Percentiles rank a stretch among this genome's conserved stretches.
These are phyloP conservation scores for Noccaea bulbosa DNA, from an alignment of 345 rosid species.

Conservation along the genomic window DNA sequence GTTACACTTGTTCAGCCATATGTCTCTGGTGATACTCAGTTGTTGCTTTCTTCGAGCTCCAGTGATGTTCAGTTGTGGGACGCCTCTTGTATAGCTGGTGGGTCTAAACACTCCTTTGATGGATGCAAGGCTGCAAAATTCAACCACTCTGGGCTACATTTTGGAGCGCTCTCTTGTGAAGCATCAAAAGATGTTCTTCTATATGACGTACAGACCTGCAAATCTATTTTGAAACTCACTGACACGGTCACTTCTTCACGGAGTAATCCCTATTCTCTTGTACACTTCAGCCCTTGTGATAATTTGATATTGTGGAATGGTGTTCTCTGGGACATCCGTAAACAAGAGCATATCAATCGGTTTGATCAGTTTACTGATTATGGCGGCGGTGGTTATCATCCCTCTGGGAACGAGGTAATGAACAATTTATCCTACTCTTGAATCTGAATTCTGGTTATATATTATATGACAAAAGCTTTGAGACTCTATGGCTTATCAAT, in stretches of 20 bases:
- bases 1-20: conserved; percentile 74
- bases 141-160: conserved; percentile 73
- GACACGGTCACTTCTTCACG: conserved; percentile 74
- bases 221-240: conserved; percentile 50
- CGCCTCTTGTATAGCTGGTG: conserved; percentile 66
- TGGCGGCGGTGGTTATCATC: conserved; percentile 99
- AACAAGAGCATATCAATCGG: conserved; percentile 58
- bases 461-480: conserved; percentile 1
- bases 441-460: background rate
- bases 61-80: conserved; percentile 92
- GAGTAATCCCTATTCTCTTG: conserved; percentile 70
- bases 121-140: conserved; percentile 91
- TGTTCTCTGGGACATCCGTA: conserved; percentile 78
- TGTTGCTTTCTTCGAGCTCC: conserved; percentile 85
- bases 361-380: conserved; percentile 94
- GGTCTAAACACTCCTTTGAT: conserved; percentile 75
- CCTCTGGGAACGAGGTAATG: conserved; percentile 95
- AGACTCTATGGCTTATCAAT: conserved; percentile 23
- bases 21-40: conserved; percentile 61
- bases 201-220: conserved; percentile 79
- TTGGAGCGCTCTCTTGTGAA: conserved; percentile 76
- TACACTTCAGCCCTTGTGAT: conserved; percentile 90
- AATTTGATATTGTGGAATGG: conserved; percentile 93
- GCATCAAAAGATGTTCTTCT: conserved; percentile 73
- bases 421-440: conserved; percentile 13